phyloP scores from a whole-genome alignment of 2,329 filamentous ascomycete species.

The Nigrograna mackinnonii region DNA sequence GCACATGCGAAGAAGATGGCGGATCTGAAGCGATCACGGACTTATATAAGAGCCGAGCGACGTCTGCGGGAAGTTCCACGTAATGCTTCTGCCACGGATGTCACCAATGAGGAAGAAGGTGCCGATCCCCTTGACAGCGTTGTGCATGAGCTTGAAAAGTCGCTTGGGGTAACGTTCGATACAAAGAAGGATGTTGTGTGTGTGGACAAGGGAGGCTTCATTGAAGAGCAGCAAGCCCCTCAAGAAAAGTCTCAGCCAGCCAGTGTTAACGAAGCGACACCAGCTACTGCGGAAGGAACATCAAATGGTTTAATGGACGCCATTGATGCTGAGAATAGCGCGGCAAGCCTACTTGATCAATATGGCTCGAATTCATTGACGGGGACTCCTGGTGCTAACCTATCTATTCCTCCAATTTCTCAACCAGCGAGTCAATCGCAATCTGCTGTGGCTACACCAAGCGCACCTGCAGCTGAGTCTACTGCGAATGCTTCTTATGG shows the following conservation, averaged over 20 bases:
- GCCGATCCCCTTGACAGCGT: slow-evolving; percentile 69
- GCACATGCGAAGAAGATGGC: slow-evolving; percentile 77
- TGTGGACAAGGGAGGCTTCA: slow-evolving; percentile 75
- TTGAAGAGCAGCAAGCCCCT: slow-evolving; percentile 56
- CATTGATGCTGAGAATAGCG: slow-evolving; percentile 44
- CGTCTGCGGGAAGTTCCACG: slow-evolving; percentile 70
- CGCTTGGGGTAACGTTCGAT: slow-evolving; percentile 69
- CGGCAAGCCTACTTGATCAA: slow-evolving; percentile 68
- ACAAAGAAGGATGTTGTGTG: slow-evolving; percentile 68
- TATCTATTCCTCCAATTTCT: slow-evolving; percentile 59
- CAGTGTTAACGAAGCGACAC: slow-evolving; percentile 30
- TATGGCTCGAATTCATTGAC: slow-evolving; percentile 66
- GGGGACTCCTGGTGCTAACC: slow-evolving; percentile 63
- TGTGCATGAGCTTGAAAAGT: slow-evolving; percentile 71
- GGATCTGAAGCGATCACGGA: slow-evolving; percentile 71
- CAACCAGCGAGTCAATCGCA: slow-evolving; percentile 62
- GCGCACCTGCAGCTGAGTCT: slow-evolving; percentile 25
- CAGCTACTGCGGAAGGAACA: slow-evolving; percentile 34
- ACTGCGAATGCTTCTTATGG: slow-evolving; percentile 17
- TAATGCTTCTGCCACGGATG: slow-evolving; percentile 6
- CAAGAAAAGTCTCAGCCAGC: slow-evolving; percentile 23
- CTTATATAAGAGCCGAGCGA: slow-evolving; percentile 74
- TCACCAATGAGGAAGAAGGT: no score
- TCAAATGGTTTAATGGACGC: slow-evolving; percentile 32
- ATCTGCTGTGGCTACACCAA: slow-evolving; percentile 62